Evolutionary conservation across 1,284 basidiomycete genomes (phyloP).

Genomic region (Cryptococcus floricola): DNA sequence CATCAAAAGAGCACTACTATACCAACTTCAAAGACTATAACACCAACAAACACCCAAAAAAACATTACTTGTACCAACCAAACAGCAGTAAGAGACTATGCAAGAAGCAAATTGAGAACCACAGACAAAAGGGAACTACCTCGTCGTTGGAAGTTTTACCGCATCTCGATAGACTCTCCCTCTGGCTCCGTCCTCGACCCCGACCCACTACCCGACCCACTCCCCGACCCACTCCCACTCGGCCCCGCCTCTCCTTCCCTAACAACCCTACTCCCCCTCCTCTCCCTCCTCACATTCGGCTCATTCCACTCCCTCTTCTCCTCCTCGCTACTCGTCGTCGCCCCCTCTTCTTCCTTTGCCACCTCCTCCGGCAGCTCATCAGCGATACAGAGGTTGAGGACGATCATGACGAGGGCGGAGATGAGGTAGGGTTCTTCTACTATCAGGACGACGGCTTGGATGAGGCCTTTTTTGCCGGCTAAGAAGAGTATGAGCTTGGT

Average conservation of each 20-base stretch:
- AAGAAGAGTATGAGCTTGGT: not conserved
- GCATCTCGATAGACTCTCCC: conserved; percentile 1
- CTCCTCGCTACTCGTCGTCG: conserved; percentile 4
- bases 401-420: conserved; percentile 28
- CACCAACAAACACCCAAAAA: too few relatives aligned
- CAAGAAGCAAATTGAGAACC: not conserved
- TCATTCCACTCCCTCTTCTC: conserved; percentile 14
- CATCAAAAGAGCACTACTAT: too few relatives aligned
- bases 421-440: conserved; percentile 58
- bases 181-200: not conserved
- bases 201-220: not conserved
- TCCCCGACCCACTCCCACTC: not conserved
- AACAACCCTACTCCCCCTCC: not conserved
- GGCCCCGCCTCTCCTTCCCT: not conserved
- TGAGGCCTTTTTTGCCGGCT: conserved; percentile 65
- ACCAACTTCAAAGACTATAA: too few relatives aligned
- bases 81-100: too few relatives aligned
- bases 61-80: too few relatives aligned
- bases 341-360: not conserved
- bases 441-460: conserved; percentile 75
- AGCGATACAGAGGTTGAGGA: conserved; percentile 28
- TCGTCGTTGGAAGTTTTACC: not conserved
- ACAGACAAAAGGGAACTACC: not conserved
- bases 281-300: not conserved
- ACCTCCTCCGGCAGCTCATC: conserved; percentile 12